Conservation (phyloP, 2,329 filamentous ascomycete genomes). For the Ophiostoma angusticollis region DNA sequence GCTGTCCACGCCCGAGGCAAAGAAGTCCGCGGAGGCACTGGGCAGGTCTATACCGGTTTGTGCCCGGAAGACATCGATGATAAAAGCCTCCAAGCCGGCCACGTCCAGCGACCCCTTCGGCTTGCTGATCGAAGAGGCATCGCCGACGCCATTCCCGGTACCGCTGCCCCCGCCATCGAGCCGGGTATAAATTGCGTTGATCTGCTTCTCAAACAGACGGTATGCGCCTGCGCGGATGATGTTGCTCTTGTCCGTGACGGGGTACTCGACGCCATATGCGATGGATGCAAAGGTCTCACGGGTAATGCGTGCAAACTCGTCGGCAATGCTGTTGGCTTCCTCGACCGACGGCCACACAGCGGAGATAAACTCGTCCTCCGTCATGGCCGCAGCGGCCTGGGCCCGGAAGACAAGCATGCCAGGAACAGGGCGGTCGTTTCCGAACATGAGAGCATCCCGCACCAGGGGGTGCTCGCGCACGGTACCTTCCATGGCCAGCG, state of each 20-base stretch:
- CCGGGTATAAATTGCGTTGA: conserved; percentile 20
- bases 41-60: conserved; percentile 22
- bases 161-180: conserved; percentile 2
- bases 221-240: conserved; percentile 31
- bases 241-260: conserved; percentile 32
- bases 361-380: conserved; percentile 23
- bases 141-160: background rate
- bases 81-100: conserved; percentile 20
- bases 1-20: conserved; percentile 32
- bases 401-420: conserved; percentile 22
- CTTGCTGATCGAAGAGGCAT: background rate
- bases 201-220: conserved; percentile 22
- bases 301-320: conserved; percentile 30
- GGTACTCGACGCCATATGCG: conserved; percentile 22
- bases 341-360: conserved; percentile 25
- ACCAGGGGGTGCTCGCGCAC: conserved; percentile 22
- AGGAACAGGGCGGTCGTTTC: conserved; percentile 20
- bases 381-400: conserved; percentile 15
- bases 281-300: conserved; percentile 27
- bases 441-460: conserved; percentile 22
- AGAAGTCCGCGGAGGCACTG: conserved; percentile 26
- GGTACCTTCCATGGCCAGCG: conserved; percentile 22
- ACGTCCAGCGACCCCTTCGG: conserved; percentile 13
- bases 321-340: conserved; percentile 26
- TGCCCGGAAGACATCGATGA: conserved; percentile 19